A percentile compares a stretch with the other conserved stretches of the same genome.
phyloP scores from a whole-genome alignment of 2,329 filamentous ascomycete species.

The Fusarium humuli region DNA sequence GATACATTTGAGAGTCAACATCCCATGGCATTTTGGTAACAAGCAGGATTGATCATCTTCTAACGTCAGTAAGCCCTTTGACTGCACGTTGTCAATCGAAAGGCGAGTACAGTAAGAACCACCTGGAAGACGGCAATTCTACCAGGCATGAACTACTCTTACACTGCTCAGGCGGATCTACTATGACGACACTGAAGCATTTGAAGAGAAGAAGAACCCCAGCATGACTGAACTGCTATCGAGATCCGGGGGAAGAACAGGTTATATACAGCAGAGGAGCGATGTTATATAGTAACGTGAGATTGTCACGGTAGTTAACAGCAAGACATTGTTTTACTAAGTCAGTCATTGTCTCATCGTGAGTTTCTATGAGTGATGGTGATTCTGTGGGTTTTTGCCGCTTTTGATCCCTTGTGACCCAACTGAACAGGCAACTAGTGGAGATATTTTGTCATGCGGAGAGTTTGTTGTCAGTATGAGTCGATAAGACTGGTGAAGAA shows the following conservation, averaged over 20 bases:
- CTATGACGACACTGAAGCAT: constrained; percentile 37
- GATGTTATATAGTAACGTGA: constrained; percentile 35
- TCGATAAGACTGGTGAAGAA: not conserved
- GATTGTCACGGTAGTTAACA: constrained; percentile 31
- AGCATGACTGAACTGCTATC: constrained; percentile 32
- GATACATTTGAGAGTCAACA: not conserved
- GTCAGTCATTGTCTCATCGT: constrained; percentile 32
- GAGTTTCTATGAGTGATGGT: constrained; percentile 18
- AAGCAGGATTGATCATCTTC: constrained; percentile 2
- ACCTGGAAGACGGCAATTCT: constrained; percentile 1
- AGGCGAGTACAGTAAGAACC: constrained; percentile 2
- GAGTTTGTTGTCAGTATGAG: not conserved
- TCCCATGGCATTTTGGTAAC: constrained; percentile 10
- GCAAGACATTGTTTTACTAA: constrained; percentile 24
- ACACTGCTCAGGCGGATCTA: constrained; percentile 30
- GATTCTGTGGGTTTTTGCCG: constrained; percentile 4
- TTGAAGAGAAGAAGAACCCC: constrained; percentile 6
- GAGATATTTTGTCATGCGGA: not conserved
- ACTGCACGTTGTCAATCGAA: constrained; percentile 28
- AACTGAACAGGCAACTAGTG: not conserved
- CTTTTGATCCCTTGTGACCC: constrained; percentile 4
- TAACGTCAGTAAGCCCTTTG: constrained; percentile 12
- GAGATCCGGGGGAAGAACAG: constrained; percentile 4
- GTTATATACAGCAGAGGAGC: constrained; percentile 19
- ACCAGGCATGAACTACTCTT: constrained; percentile 3